A percentile compares a stretch with the other conserved stretches of the same genome.
Conservation (phyloP, 805 yeast species). For the Priceomyces fermenticarens region DNA sequence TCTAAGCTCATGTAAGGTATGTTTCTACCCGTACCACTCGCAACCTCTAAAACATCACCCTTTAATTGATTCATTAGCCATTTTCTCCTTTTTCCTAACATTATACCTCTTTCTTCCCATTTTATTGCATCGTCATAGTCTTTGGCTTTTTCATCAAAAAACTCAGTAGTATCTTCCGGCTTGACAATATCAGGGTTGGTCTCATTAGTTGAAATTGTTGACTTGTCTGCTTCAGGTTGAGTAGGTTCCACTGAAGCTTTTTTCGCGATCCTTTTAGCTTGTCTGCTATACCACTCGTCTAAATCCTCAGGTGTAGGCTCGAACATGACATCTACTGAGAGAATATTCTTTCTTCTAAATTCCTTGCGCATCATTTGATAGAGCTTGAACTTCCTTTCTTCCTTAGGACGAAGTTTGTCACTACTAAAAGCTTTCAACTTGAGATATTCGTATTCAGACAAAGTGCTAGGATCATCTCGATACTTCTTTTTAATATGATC, state of each 20-base stretch:
- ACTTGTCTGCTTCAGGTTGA: constrained; percentile 11
- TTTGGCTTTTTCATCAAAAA: constrained; percentile 73
- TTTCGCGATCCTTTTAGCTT: constrained; percentile 21
- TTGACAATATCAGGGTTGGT: constrained; percentile 52
- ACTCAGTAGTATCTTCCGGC: constrained; percentile 75
- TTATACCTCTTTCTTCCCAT: constrained; percentile 62
- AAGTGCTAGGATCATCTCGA: constrained; percentile 30
- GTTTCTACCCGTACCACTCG: constrained; percentile 96
- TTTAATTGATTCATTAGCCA: constrained; percentile 73
- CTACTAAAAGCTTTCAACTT: constrained; percentile 57
- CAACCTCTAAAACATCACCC: constrained; percentile 92
- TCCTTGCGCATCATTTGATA: constrained; percentile 55
- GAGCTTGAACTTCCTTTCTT: constrained; percentile 54
- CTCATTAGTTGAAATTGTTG: constrained; percentile 13
- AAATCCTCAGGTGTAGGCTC: constrained; percentile 41
- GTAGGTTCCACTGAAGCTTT: constrained; percentile 22
- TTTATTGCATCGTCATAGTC: constrained; percentile 80
- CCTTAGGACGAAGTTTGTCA: constrained; percentile 62
- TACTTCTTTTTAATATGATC: constrained; percentile 38
- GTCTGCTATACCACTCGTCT: constrained; percentile 39
- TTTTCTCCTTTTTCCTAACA: constrained; percentile 64
- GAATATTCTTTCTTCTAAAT: constrained; percentile 36
- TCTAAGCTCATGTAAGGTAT: constrained; percentile 67
- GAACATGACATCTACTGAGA: constrained; percentile 31
- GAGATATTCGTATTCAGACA: constrained; percentile 63